Conservation (phyloP, 1,284 basidiomycete genomes). For the Malassezia equina region DNA sequence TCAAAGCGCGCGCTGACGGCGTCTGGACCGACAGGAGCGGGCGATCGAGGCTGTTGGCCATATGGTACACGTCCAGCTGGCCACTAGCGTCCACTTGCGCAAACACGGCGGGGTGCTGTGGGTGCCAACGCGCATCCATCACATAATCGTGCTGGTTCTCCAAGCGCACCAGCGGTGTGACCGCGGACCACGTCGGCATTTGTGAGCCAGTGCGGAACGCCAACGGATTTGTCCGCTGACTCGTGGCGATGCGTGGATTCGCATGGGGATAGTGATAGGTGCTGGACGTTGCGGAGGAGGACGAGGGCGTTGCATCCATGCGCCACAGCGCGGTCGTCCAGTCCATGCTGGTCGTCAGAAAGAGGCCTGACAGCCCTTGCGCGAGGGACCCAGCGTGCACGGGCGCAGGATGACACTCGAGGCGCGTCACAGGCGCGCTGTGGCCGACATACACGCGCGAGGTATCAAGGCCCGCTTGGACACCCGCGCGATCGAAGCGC, state of each 20-base stretch:
- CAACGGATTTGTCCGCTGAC: slow-evolving; percentile 14
- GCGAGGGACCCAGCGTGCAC: slow-evolving; percentile 46
- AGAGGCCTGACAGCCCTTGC: slow-evolving; percentile 88
- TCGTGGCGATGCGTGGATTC: slow-evolving; percentile 16
- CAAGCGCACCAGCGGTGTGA: slow-evolving; percentile 13
- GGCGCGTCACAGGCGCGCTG: slow-evolving; percentile 78
- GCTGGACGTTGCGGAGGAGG: neutral
- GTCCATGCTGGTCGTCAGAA: slow-evolving; percentile 56
- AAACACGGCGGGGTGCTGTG: slow-evolving; percentile 83
- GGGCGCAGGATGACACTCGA: slow-evolving; percentile 73
- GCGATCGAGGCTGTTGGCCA: slow-evolving; percentile 78
- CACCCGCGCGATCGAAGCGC: slow-evolving; percentile 86
- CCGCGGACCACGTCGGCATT: slow-evolving; percentile 4
- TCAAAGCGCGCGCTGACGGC: slow-evolving; percentile 64
- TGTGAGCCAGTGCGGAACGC: slow-evolving; percentile 9
- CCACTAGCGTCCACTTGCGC: slow-evolving; percentile 87
- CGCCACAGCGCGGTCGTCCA: slow-evolving; percentile 40
- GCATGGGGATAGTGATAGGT: slow-evolving; percentile 16
- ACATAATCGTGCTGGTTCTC: slow-evolving; percentile 56
- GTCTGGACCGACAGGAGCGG: neutral
- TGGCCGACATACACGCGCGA: slow-evolving; percentile 85
- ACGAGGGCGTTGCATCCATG: slow-evolving; percentile 4
- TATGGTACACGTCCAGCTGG: slow-evolving; percentile 89
- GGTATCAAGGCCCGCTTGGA: slow-evolving; percentile 85
- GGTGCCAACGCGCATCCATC: slow-evolving; percentile 98